Percentiles rank a stretch among this genome's conserved stretches.
Evolutionary conservation across 495 filamentous ascomycete species (phyloP).

Genomic region (Penicillium herquei): DNA sequence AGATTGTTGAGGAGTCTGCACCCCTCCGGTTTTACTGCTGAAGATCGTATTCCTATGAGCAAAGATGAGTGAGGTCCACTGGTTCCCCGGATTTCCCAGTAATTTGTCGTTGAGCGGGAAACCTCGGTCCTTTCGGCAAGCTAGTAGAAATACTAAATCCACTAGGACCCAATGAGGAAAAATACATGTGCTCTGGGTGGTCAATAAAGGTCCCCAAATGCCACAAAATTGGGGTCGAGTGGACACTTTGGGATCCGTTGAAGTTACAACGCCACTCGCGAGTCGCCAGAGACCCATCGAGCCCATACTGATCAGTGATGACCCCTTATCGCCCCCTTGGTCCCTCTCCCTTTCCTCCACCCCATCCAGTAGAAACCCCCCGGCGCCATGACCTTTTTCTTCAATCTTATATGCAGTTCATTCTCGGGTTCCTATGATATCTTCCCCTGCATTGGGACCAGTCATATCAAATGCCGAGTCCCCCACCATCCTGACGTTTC

Average conservation of each 20-base stretch:
- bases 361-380: not conserved
- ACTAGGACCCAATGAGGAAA: not conserved
- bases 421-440: not conserved
- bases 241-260: not conserved
- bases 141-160: not conserved
- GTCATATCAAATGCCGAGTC: not conserved
- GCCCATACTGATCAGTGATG: not conserved
- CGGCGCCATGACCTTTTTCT: not conserved
- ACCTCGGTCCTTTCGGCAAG: conserved; percentile 11
- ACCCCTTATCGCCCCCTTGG: not conserved
- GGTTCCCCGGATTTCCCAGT: conserved; percentile 17
- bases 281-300: not conserved
- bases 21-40: not conserved
- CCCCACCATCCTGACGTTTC: not conserved
- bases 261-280: not conserved
- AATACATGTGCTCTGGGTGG: not conserved
- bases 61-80: conserved; percentile 12
- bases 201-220: not conserved
- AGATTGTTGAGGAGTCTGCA: conserved; percentile 7
- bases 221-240: not conserved
- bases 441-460: not conserved
- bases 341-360: not conserved
- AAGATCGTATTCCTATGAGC: conserved; percentile 8
- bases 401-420: not conserved
- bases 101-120: not conserved